phyloP scores from a whole-genome alignment of 371 early-diverging fungal genomes.

The Entomophthora muscae region DNA sequence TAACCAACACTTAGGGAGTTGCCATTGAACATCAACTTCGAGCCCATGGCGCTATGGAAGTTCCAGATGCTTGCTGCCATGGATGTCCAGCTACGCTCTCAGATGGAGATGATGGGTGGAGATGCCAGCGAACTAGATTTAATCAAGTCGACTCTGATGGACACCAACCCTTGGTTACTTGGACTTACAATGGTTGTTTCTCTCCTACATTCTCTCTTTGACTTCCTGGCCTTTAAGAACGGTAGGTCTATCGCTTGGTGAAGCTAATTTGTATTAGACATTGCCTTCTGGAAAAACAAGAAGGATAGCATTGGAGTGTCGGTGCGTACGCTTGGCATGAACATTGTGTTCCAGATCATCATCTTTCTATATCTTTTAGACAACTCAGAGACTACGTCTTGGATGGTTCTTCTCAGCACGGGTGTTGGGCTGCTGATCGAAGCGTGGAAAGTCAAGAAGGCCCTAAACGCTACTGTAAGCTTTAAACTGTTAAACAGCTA shows the following conservation, averaged over 20 bases:
- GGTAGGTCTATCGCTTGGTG: constrained; percentile 22
- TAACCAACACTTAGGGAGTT: constrained; percentile 20
- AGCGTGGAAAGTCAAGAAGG: constrained; percentile 80
- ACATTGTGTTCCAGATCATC: constrained; percentile 68
- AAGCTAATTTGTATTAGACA: constrained; percentile 27
- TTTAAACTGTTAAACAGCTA: background rate
- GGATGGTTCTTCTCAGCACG: constrained; percentile 69
- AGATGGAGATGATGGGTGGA: constrained; percentile 45
- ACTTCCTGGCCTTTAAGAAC: constrained; percentile 89
- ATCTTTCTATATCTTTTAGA: constrained; percentile 81
- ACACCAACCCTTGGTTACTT: constrained; percentile 74
- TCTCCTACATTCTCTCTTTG: constrained; percentile 69
- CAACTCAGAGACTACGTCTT: constrained; percentile 65
- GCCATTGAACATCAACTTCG: constrained; percentile 44
- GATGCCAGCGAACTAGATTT: constrained; percentile 37
- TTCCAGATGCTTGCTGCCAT: constrained; percentile 47
- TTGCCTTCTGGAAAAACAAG: constrained; percentile 74
- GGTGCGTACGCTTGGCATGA: constrained; percentile 59
- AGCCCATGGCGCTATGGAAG: constrained; percentile 55
- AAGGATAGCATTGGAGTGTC: constrained; percentile 72
- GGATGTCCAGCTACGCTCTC: constrained; percentile 40
- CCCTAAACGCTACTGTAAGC: constrained; percentile 41
- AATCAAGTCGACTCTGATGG: constrained; percentile 57
- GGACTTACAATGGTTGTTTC: constrained; percentile 61
- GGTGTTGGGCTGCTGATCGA: constrained; percentile 68